Base-by-base conservation (phyloP, 441 rosid genomes). In the Erysimum pusillum region DNA sequence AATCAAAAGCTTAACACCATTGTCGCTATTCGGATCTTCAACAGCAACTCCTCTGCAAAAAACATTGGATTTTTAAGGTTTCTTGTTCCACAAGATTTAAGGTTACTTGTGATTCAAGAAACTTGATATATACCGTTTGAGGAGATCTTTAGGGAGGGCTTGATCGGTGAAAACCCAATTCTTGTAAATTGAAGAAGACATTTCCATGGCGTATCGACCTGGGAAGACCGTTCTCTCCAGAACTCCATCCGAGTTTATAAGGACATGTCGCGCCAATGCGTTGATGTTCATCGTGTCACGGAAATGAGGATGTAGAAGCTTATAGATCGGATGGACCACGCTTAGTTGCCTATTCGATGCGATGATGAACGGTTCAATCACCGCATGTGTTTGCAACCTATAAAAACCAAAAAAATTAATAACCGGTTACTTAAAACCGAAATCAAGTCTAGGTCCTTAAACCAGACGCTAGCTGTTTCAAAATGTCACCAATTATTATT, bases 201-300 rank as follows among this genome's bases (percentile, higher is more conserved):
- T 71, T 81, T 95, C 98, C 97, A 95, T 68, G 25, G 98, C 82
- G 69, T 91, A 91, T 72, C 80, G 83, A 39, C 84, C 80, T 0
- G 99, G 93, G 80, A 90, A 94, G 36, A 94, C 93, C 0, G 89
- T 84, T 39, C 71, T 82, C 80, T 92, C 90, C 5, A 91, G 74
- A 14, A 89, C 48, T 25, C 99, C 97, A 3, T 86, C 93, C 0
- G 98, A 90, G 76, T 92, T 90, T 77, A 92, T 92, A 42, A 95
- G 90, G 66, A 84, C 76, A 78, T 92, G 94, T 48, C 98, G 82
- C 2, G 90, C 93, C 22, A 90, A 65, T 45, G 99, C 99, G n/a
- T 95, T 95, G 81, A 95, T 95, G 63, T 86, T 84, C 97, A 95
- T 89, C 9, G 98, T 92, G 80, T 95, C 97, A 0, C 90, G 91